Conservation (phyloP, 805 yeast genomes). For the Saitoella complicata region DNA sequence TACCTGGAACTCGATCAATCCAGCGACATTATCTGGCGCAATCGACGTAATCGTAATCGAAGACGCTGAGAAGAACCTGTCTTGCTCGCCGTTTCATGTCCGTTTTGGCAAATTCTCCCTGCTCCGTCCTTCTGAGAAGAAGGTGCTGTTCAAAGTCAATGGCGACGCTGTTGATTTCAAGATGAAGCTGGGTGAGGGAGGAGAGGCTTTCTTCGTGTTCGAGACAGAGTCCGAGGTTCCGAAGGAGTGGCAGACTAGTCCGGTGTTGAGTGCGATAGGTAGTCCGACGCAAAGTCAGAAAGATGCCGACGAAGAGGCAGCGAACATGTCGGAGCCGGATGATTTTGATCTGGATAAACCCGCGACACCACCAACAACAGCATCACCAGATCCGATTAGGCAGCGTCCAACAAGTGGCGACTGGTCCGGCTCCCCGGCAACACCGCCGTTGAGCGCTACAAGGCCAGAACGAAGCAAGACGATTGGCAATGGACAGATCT, state of each 20-base stretch:
- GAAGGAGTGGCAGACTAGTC: slow-evolving; percentile 64
- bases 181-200: slow-evolving; percentile 94
- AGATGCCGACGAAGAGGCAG: slow-evolving; percentile 1
- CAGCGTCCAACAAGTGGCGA: not conserved
- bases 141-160: slow-evolving; percentile 54
- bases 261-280: slow-evolving; percentile 33
- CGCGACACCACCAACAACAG: slow-evolving; percentile 1
- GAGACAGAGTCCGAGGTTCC: slow-evolving; percentile 66
- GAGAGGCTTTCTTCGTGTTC: slow-evolving; percentile 94
- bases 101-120: slow-evolving; percentile 90
- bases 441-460: too few relatives aligned
- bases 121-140: slow-evolving; percentile 86
- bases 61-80: slow-evolving; percentile 56
- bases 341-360: slow-evolving; percentile 2
- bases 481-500: not conserved
- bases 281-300: slow-evolving; percentile 3
- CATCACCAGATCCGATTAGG: not conserved
- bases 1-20: slow-evolving; percentile 94
- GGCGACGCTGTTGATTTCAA: slow-evolving; percentile 68
- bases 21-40: slow-evolving; percentile 88
- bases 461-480: slow-evolving; percentile 1
- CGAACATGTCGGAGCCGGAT: slow-evolving; percentile 7
- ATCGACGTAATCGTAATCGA: slow-evolving; percentile 92
- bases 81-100: slow-evolving; percentile 93
- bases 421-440: slow-evolving; percentile 5